phyloP scores from a whole-genome alignment of 2,329 filamentous ascomycete species.

The Trichoderma sp. region DNA sequence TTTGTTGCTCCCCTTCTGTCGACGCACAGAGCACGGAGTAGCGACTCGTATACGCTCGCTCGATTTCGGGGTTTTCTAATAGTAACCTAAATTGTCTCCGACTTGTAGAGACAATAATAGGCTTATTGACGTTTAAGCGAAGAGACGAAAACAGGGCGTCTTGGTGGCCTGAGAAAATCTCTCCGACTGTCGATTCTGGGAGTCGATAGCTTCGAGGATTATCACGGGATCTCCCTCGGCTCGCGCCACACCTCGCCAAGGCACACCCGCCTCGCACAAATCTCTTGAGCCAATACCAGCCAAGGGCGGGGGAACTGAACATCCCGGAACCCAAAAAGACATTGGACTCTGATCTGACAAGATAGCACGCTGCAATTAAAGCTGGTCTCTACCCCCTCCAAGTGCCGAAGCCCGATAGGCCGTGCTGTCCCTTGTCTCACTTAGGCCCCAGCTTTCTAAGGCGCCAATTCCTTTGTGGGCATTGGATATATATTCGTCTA shows the following conservation, averaged over 20 bases:
- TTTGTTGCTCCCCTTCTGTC: not conserved
- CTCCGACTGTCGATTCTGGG: conserved; percentile 16
- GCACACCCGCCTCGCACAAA: conserved; percentile 9
- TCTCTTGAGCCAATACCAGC: conserved; percentile 3
- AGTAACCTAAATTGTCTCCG: not conserved
- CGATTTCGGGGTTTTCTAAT: not conserved
- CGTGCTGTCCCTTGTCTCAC: not conserved
- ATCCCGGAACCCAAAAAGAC: not conserved
- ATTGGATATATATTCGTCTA: conserved; percentile 1
- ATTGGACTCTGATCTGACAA: conserved; percentile 3
- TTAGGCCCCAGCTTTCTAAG: not conserved
- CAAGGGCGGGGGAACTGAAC: conserved; percentile 14
- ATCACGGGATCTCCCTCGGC: conserved; percentile 15
- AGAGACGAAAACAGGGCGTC: not conserved
- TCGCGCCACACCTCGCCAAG: conserved; percentile 18
- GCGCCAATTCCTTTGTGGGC: conserved; percentile 2
- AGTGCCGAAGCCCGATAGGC: not conserved
- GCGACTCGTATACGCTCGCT: not conserved
- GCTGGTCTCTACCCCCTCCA: not conserved
- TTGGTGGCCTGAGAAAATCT: not conserved
- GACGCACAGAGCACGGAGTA: not conserved
- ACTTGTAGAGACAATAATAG: not conserved
- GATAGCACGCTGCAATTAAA: conserved; percentile 5
- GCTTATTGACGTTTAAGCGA: not conserved
- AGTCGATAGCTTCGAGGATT: conserved; percentile 3